Conservation (phyloP, 805 yeast genomes). For the Debaryomyces hansenii region DNA sequence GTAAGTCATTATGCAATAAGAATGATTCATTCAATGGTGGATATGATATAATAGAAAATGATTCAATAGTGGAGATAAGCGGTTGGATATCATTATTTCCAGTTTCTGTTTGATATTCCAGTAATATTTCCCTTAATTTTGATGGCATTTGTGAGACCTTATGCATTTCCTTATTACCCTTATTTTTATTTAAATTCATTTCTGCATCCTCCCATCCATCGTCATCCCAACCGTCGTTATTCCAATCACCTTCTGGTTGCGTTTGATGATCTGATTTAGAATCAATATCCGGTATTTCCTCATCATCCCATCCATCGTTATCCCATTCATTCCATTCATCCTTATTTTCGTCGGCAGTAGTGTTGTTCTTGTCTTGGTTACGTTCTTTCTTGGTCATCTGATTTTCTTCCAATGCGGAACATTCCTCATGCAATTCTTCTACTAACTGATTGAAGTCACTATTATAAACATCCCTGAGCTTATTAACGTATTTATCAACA, state of each 20-base stretch:
- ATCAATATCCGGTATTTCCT: neutral
- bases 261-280: conserved; percentile 6
- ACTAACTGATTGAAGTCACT: conserved; percentile 10
- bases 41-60: conserved; percentile 32
- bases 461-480: conserved; percentile 21
- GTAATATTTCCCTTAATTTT: conserved; percentile 19
- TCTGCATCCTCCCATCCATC: conserved; percentile 2
- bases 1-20: conserved; percentile 36
- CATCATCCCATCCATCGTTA: conserved; percentile 8
- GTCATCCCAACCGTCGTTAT: conserved; percentile 23
- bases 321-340: conserved; percentile 20
- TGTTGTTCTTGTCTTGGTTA: neutral
- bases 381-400: conserved; percentile 1
- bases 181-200: neutral
- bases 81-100: conserved; percentile 14
- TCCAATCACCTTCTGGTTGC: conserved; percentile 21
- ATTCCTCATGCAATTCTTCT: conserved; percentile 14
- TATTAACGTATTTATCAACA: conserved; percentile 30
- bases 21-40: conserved; percentile 33
- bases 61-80: conserved; percentile 27
- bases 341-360: conserved; percentile 7
- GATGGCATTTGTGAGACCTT: conserved; percentile 23
- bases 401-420: conserved; percentile 4
- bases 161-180: conserved; percentile 4
- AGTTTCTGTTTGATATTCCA: conserved; percentile 21